A percentile compares a stretch with the other conserved stretches of the same genome.
These are phyloP conservation scores for Tolypocladium ophioglossoides DNA, from an alignment of 2,329 filamentous ascomycete genomes.

Conservation along the genomic window DNA sequence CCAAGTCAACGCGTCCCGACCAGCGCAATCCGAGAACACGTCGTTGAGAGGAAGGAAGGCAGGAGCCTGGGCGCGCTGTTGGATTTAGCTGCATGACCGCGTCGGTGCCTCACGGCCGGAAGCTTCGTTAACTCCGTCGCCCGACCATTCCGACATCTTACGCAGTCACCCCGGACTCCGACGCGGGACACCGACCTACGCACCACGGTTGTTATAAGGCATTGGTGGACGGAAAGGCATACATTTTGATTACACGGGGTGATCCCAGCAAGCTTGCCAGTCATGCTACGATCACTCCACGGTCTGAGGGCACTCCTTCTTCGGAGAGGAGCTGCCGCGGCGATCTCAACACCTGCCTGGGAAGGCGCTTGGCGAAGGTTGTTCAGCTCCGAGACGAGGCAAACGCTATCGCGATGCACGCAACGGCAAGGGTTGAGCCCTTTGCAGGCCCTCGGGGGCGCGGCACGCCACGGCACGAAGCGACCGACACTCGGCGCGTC, in stretches of 20 bases:
- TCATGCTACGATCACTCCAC: slow-evolving; percentile 17
- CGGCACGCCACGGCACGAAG: slow-evolving; percentile 1
- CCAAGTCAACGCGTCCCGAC: neutral
- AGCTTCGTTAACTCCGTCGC: slow-evolving; percentile 3
- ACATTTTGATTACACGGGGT: neutral
- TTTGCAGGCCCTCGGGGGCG: neutral
- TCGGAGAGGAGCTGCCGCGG: slow-evolving; percentile 8
- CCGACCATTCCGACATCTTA: neutral
- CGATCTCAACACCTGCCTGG: slow-evolving; percentile 12
- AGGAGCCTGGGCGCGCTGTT: neutral
- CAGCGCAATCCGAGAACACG: neutral
- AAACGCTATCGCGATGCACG: slow-evolving; percentile 3
- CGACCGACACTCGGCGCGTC: slow-evolving; percentile 6
- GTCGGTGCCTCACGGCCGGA: neutral
- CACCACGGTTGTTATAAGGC: neutral
- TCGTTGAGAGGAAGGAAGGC: neutral
- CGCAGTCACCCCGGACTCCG: neutral
- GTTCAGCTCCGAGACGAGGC: slow-evolving; percentile 14
- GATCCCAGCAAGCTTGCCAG: neutral
- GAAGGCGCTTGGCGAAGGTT: slow-evolving; percentile 16
- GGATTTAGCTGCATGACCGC: neutral
- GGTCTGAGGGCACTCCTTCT: slow-evolving; percentile 11
- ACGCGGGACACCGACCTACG: neutral
- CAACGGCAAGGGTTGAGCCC: neutral
- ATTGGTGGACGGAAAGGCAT: neutral